A percentile compares a stretch with the other conserved stretches of the same genome.
These are phyloP conservation scores for Cucurbitaria berberidis DNA, from an alignment of 2,329 filamentous ascomycete species.

Conservation along the genomic window DNA sequence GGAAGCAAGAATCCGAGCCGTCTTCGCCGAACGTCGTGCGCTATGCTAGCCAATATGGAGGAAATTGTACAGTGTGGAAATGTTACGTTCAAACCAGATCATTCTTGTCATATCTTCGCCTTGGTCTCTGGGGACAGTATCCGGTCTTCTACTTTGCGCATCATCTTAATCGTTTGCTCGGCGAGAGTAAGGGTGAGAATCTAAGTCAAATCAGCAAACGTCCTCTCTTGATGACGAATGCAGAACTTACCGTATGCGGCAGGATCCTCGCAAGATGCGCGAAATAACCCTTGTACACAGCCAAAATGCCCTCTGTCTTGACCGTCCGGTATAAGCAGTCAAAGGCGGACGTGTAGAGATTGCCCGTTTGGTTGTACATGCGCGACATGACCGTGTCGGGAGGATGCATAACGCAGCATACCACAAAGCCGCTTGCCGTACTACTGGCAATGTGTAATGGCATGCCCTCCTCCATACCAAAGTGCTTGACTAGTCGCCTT, in stretches of 20 bases:
- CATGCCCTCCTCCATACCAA: slow-evolving; percentile 89
- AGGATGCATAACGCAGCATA: slow-evolving; percentile 97
- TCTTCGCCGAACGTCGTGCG: too few relatives aligned
- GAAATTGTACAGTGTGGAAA: background rate
- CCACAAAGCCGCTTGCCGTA: slow-evolving; percentile 89
- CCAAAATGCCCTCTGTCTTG: slow-evolving; percentile 85
- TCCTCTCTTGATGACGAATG: background rate
- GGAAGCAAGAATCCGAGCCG: background rate
- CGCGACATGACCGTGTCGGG: slow-evolving; percentile 99
- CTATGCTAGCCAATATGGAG: background rate
- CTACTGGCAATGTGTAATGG: slow-evolving; percentile 88
- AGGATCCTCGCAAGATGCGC: slow-evolving; percentile 93
- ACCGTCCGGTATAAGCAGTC: slow-evolving; percentile 93
- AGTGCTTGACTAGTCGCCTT: slow-evolving; percentile 77
- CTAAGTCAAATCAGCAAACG: slow-evolving; percentile 45
- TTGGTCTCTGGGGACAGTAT: slow-evolving; percentile 57
- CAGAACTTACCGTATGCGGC: slow-evolving; percentile 75
- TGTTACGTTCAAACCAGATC: background rate
- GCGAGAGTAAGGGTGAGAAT: slow-evolving; percentile 91
- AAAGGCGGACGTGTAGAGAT: slow-evolving; percentile 91
- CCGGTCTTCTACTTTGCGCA: slow-evolving; percentile 76
- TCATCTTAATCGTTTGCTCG: slow-evolving; percentile 94
- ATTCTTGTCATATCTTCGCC: slow-evolving; percentile 51
- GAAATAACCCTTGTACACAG: slow-evolving; percentile 97
- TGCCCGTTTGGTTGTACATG: slow-evolving; percentile 98